Base-by-base conservation (phyloP, 768 basidiomycete genomes). In the Suillus fuscotomentosus region DNA sequence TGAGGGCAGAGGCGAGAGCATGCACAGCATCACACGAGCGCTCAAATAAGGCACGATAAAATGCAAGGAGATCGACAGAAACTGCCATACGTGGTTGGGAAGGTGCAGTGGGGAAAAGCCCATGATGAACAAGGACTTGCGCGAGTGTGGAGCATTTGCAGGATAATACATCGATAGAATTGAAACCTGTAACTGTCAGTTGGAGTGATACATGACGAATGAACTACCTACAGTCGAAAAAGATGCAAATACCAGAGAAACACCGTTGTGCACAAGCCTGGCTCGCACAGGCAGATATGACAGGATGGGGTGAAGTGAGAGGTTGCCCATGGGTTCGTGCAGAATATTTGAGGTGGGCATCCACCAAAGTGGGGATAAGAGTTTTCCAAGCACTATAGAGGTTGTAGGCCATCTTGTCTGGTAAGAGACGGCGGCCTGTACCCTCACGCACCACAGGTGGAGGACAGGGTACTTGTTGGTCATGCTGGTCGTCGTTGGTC, bases 41-140 rank as follows among this genome's bases (percentile, higher is more conserved):
- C 61, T 79, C 73, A 60, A 79, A 80, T 2, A 79, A 63, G 3
- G 75, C 72, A 0, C 62, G 57, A 64, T 77, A 78, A 57, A 79
- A 77, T 3, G 74, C 66, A 1, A 79, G 65, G 1, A 79, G 68
- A 3, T 76, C 68, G 24, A 79, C 69, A 3, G 70, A 71, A 36
- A 72, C 60, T 6, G 67, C 67, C 22, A 67, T 55, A 15, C 63
- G 51, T 17, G 72, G 66, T 39, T 65, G 63, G 11, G 62, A 45
- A 14, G 36, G 79, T 66, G 39, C 75, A 15, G 22, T 74, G 1
- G 77, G 78, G 38, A 56, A 79, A 8, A 79, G 66, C 3, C 79
- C 73, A 50, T 74, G 57, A 13, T 57, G 36, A 1, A 80, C 68
- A 2, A 79, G 76, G 1, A 69, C 63, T 24, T 73, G 65, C 0